phyloP scores from a whole-genome alignment of 352 stramenopile species.

The Pythium volutum region DNA sequence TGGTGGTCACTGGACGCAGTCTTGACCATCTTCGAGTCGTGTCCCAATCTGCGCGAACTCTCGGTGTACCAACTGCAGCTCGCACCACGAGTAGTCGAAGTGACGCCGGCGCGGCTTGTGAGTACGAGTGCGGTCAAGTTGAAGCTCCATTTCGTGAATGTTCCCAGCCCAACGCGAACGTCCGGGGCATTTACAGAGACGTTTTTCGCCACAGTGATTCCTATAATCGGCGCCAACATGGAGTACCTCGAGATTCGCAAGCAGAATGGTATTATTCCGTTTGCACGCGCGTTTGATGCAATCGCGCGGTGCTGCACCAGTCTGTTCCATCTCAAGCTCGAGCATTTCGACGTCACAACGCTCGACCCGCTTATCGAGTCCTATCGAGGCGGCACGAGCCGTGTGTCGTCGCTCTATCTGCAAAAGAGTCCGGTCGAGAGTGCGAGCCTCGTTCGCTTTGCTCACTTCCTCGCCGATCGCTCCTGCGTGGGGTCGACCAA shows the following conservation, averaged over 20 bases:
- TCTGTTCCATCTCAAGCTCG: constrained; percentile 12
- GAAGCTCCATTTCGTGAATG: constrained; percentile 2
- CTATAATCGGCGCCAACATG: constrained; percentile 5
- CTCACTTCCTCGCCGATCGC: constrained; percentile 3
- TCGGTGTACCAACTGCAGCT: constrained; percentile 1
- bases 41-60: constrained; percentile 1
- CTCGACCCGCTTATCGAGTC: constrained; percentile 9
- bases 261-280: not conserved
- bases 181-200: not conserved
- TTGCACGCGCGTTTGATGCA: not conserved
- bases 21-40: not conserved
- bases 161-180: not conserved
- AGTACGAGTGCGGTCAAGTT: constrained; percentile 6
- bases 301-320: not conserved
- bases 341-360: constrained; percentile 1
- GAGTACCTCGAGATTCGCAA: constrained; percentile 12
- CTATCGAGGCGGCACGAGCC: constrained; percentile 4
- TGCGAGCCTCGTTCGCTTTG: constrained; percentile 6
- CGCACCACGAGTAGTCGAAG: not conserved
- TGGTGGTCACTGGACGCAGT: not conserved
- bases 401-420: constrained; percentile 19
- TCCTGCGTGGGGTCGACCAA: constrained; percentile 1
- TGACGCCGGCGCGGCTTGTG: not conserved
- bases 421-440: constrained; percentile 6
- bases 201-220: constrained; percentile 11